Percentiles rank a stretch among this genome's conserved stretches.
Conservation (phyloP, 148 eudicot species). For the Bassia scoparia region DNA sequence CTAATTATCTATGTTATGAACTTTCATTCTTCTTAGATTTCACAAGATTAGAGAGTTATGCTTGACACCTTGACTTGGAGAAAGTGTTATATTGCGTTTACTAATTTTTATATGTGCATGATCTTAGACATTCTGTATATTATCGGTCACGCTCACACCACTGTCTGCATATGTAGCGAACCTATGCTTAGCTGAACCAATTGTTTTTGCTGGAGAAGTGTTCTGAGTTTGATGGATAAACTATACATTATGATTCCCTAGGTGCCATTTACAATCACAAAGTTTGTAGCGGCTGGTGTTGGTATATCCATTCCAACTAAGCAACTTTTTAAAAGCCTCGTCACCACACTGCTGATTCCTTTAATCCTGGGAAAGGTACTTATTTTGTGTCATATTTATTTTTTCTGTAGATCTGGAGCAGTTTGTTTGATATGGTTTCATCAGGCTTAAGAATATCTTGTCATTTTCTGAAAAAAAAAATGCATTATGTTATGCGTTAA, state of each 20-base stretch:
- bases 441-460: not conserved
- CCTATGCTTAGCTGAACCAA: conserved; percentile 5
- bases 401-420: not conserved
- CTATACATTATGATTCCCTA: conserved; percentile 20
- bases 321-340: conserved; percentile 69
- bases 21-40: not conserved
- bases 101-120: not conserved
- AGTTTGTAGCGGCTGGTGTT: conserved; percentile 71
- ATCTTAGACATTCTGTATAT: not conserved
- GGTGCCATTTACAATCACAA: conserved; percentile 78
- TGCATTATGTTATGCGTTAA: not conserved
- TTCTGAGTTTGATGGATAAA: conserved; percentile 2
- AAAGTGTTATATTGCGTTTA: not conserved
- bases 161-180: not conserved
- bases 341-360: conserved; percentile 70
- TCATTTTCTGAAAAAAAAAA: not conserved
- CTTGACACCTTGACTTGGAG: not conserved
- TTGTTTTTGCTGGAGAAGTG: not conserved
- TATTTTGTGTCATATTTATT: not conserved
- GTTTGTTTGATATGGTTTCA: not conserved
- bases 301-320: conserved; percentile 80
- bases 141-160: not conserved
- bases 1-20: not conserved
- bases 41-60: not conserved
- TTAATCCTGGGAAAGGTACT: conserved; percentile 80